Evolutionary conservation across 164 flowering plant species (phyloP).

Genomic region (Hamamelis virginiana): DNA sequence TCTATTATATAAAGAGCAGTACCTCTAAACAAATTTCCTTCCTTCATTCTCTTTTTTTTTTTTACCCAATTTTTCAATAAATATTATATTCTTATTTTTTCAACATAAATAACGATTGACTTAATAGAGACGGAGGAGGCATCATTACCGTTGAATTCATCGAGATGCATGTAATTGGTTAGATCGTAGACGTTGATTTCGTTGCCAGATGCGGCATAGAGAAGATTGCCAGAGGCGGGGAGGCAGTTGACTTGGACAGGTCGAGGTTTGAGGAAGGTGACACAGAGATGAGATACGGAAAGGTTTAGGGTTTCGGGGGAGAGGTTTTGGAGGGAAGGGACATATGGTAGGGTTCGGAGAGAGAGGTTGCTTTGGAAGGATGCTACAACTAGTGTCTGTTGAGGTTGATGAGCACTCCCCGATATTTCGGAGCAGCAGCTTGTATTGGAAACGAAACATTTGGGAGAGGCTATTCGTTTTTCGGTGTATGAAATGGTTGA

Average conservation of each 20-base stretch:
- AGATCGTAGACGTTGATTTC: slow-evolving; percentile 64
- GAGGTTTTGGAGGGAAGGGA: slow-evolving; percentile 52
- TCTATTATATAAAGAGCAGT: no score
- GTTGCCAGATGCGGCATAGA: slow-evolving; percentile 57
- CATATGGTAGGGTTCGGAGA: slow-evolving; percentile 56
- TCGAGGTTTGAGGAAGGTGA: slow-evolving; percentile 33
- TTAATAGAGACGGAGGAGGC: slow-evolving; percentile 64
- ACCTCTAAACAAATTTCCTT: no score
- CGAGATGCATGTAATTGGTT: slow-evolving; percentile 28
- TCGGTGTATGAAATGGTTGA: neutral
- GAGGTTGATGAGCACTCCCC: slow-evolving; percentile 17
- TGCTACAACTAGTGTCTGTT: slow-evolving; percentile 19
- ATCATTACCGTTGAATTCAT: slow-evolving; percentile 33
- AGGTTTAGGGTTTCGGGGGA: slow-evolving; percentile 24
- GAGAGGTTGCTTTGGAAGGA: slow-evolving; percentile 55
- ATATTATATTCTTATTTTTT: no score
- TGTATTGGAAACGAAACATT: slow-evolving; percentile 12
- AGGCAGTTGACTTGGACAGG: slow-evolving; percentile 43
- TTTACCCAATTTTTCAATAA: no score
- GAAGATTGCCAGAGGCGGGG: slow-evolving; percentile 40
- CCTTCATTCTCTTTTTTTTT: no score
- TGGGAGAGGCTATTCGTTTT: slow-evolving; percentile 8
- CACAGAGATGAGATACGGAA: slow-evolving; percentile 30
- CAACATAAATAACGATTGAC: slow-evolving; percentile 45
- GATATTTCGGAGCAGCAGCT: slow-evolving; percentile 17